Conservation (phyloP, 2,329 filamentous ascomycete species). For the Venturia nashicola region DNA sequence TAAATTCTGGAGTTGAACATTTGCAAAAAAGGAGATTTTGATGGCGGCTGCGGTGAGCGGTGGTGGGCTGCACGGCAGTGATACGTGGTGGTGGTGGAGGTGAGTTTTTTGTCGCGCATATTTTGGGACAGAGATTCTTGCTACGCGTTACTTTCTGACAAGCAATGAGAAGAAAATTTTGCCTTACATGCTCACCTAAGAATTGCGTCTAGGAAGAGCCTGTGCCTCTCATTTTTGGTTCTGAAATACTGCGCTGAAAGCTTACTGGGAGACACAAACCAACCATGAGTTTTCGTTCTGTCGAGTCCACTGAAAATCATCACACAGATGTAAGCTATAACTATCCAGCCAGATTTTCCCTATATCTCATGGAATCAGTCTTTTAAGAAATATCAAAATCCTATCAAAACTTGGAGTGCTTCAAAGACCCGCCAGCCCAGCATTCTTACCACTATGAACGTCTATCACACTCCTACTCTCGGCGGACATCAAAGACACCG, state of each 20-base stretch:
- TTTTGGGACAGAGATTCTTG: neutral
- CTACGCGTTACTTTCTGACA: neutral
- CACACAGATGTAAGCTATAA: too few relatives aligned
- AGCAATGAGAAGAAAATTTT: neutral
- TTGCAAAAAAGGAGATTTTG: neutral
- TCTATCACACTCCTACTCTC: neutral
- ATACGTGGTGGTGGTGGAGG: neutral
- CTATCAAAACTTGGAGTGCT: neutral
- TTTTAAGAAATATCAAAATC: neutral
- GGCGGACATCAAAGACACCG: neutral
- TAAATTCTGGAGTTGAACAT: neutral
- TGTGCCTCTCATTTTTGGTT: neutral
- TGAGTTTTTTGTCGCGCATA: neutral
- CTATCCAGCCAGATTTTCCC: too few relatives aligned
- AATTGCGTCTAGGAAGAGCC: neutral
- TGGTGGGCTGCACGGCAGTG: neutral
- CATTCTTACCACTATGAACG: neutral
- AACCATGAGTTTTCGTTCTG: too few relatives aligned
- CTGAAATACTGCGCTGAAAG: too few relatives aligned
- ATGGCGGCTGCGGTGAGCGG: neutral
- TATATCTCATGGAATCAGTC: neutral
- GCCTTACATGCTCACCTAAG: neutral
- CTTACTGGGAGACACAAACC: too few relatives aligned
- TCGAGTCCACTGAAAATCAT: too few relatives aligned
- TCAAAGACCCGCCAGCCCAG: too few relatives aligned